A percentile compares a stretch with the other conserved stretches of the same genome.
Evolutionary conservation across 148 eudicot genomes (phyloP).

Genomic region (Camellia granthamiana): DNA sequence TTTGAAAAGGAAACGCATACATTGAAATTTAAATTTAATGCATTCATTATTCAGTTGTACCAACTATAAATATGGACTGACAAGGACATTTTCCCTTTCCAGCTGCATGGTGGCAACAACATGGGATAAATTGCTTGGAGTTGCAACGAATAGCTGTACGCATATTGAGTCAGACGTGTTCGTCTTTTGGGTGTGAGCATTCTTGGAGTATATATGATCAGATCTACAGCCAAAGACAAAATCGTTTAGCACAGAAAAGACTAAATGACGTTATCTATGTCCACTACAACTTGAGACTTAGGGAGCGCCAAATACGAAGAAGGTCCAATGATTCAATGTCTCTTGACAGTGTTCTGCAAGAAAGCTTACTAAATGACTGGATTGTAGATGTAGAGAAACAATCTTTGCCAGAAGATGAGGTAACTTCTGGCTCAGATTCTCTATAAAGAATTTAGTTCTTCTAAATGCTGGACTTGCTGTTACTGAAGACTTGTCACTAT

Average conservation of each 20-base stretch:
- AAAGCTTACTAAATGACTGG: constrained; percentile 77
- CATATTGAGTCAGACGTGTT: constrained; percentile 86
- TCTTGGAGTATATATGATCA: constrained; percentile 83
- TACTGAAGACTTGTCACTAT: not conserved
- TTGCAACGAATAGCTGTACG: constrained; percentile 80
- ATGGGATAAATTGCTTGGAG: constrained; percentile 89
- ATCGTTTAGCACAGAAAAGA: constrained; percentile 63
- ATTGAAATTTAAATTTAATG: not conserved
- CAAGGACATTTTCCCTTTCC: constrained; percentile 25
- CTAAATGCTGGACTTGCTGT: not conserved
- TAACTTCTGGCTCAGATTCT: constrained; percentile 25
- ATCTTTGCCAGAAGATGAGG: constrained; percentile 71
- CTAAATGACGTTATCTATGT: constrained; percentile 60
- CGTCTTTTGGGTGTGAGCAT: constrained; percentile 85
- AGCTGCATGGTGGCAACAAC: constrained; percentile 99
- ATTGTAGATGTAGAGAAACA: constrained; percentile 61
- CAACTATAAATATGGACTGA: not conserved
- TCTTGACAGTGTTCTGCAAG: constrained; percentile 63
- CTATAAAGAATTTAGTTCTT: not conserved
- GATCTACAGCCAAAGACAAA: constrained; percentile 49
- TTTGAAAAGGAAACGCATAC: not conserved
- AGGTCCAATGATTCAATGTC: constrained; percentile 45
- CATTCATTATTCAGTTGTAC: not conserved
- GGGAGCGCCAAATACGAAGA: constrained; percentile 70
- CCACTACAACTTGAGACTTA: constrained; percentile 86